Evolutionary conservation across 225 moss, liverwort and hornwort genomes (phyloP).

Genomic region (Climacium dendroides): DNA sequence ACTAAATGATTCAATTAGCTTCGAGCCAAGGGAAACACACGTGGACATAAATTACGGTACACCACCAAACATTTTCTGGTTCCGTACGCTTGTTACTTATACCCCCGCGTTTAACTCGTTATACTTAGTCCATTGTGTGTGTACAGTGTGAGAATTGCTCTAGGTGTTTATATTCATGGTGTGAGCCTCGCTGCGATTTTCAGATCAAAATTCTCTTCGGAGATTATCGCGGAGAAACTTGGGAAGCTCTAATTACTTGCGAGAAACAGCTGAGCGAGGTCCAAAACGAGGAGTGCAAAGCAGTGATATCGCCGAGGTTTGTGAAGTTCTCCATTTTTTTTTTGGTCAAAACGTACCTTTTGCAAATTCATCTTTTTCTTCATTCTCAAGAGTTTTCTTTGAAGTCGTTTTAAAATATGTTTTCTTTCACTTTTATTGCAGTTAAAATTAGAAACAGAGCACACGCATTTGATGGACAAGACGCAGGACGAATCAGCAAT

Average conservation of each 20-base stretch:
- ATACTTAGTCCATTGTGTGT: not conserved
- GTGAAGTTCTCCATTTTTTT: not conserved
- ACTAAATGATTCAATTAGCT: not conserved
- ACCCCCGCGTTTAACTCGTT: too few relatives aligned
- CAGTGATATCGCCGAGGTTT: not conserved
- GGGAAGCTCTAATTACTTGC: not conserved
- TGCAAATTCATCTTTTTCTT: not conserved
- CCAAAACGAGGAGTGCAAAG: not conserved
- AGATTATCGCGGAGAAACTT: not conserved
- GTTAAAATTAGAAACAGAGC: slow-evolving; percentile 7
- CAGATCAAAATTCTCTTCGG: not conserved
- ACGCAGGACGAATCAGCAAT: slow-evolving; percentile 1
- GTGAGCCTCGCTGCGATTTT: not conserved
- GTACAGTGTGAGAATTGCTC: not conserved
- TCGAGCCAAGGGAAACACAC: not conserved
- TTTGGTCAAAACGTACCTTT: not conserved
- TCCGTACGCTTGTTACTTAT: not conserved
- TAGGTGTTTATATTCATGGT: not conserved
- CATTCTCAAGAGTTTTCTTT: not conserved
- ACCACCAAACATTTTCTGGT: not conserved
- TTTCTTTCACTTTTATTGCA: not conserved
- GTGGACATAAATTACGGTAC: not conserved
- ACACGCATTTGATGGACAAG: not conserved
- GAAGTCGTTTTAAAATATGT: not conserved
- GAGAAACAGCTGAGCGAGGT: not conserved